Conservation (phyloP, 805 yeast genomes). For the Saccharomycopsis sp. region DNA sequence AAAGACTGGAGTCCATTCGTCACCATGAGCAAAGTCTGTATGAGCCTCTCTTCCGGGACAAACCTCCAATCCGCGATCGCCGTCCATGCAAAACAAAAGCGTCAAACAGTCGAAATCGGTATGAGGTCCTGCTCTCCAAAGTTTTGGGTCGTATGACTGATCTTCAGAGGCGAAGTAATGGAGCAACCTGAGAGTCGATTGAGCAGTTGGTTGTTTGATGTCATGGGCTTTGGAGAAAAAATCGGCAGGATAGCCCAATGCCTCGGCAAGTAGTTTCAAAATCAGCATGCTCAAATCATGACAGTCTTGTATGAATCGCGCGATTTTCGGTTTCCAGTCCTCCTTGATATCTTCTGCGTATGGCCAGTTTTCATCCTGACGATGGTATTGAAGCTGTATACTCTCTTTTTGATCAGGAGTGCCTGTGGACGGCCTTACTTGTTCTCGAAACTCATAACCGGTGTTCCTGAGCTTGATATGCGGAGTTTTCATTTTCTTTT, state of each 20-base stretch:
- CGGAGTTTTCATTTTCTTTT: constrained; percentile 28
- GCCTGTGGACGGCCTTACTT: constrained; percentile 32
- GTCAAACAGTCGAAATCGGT: constrained; percentile 34
- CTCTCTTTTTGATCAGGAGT: constrained; percentile 31
- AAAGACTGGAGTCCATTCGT: constrained; percentile 31
- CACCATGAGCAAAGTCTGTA: constrained; percentile 31
- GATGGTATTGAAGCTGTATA: constrained; percentile 29
- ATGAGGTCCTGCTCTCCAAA: constrained; percentile 35
- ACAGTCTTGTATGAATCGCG: constrained; percentile 24
- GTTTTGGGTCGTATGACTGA: constrained; percentile 21
- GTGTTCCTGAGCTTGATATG: constrained; percentile 29
- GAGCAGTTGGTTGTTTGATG: constrained; percentile 27
- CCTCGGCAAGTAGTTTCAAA: constrained; percentile 28
- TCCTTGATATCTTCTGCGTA: constrained; percentile 26
- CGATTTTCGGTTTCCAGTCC: constrained; percentile 26
- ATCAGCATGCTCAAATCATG: constrained; percentile 26
- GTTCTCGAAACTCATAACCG: constrained; percentile 31
- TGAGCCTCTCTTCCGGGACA: constrained; percentile 34
- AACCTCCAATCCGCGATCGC: constrained; percentile 32
- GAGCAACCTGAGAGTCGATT: constrained; percentile 30
- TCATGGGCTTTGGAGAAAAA: constrained; percentile 28
- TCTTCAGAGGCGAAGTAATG: constrained; percentile 27
- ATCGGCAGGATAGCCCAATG: constrained; percentile 27
- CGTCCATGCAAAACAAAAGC: constrained; percentile 30
- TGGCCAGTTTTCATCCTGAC: constrained; percentile 30